Evolutionary conservation across 768 basidiomycete species (phyloP).

Genomic region (Trametes cinnabarina): DNA sequence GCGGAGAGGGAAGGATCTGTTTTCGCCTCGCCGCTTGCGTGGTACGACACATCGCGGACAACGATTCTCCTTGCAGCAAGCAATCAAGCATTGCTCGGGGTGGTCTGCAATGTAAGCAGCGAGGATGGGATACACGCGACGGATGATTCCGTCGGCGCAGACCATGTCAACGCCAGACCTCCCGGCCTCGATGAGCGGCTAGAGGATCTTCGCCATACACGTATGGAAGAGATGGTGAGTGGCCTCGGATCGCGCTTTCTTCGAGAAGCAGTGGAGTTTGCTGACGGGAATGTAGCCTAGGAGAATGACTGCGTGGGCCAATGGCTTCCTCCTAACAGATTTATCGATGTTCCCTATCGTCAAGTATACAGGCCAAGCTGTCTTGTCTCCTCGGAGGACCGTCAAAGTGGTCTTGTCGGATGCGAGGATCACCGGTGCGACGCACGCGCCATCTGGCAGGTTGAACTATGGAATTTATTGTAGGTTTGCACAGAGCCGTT

Average conservation of each 20-base stretch:
- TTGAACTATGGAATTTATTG: not conserved
- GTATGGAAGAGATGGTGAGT: constrained; percentile 36
- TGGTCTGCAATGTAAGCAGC: constrained; percentile 41
- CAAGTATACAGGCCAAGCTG: constrained; percentile 33
- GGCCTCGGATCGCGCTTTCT: constrained; percentile 17
- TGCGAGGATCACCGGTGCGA: constrained; percentile 42
- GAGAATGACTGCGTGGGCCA: constrained; percentile 16
- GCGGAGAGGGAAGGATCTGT: not conserved
- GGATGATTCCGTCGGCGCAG: constrained; percentile 36
- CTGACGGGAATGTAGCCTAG: constrained; percentile 31
- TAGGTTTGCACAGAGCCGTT: not conserved
- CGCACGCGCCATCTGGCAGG: constrained; percentile 18
- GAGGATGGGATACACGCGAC: constrained; percentile 38
- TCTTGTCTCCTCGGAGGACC: constrained; percentile 37
- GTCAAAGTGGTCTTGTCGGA: constrained; percentile 47
- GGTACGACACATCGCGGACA: constrained; percentile 32
- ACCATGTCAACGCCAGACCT: constrained; percentile 33
- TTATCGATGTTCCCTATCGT: constrained; percentile 31
- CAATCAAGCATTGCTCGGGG: constrained; percentile 44
- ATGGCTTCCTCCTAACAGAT: constrained; percentile 18
- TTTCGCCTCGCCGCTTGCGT: constrained; percentile 21
- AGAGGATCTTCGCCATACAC: constrained; percentile 34
- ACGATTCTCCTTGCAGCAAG: constrained; percentile 20
- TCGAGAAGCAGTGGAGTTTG: constrained; percentile 26
- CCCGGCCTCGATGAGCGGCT: constrained; percentile 32